Base-by-base conservation (phyloP, 805 yeast species). In the Ogataea henricii region DNA sequence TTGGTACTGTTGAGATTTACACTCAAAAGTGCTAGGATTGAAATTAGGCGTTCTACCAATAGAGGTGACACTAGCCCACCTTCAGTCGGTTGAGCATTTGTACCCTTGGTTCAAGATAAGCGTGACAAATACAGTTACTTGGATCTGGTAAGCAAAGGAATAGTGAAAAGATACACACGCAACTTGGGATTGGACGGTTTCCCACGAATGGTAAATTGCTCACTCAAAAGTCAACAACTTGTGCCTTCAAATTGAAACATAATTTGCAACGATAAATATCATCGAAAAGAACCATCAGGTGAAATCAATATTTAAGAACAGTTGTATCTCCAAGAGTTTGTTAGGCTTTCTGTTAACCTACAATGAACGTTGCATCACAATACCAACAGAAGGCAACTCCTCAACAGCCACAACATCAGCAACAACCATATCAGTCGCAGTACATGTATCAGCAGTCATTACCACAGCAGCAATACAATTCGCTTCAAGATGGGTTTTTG, bases 401-500 rank as follows among this genome's bases (percentile, higher is more conserved):
- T 23, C 65, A 60, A 37, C 58, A 52, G 26, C 52, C 46, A 14
- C 55, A 49, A 18, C 57, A 48, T 30, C 56, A 47, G 36, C 57
- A 50, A 30, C 56, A 47, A 35, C 53, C 46, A 32, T 52, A 48
- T 20, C 56, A 51, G 21, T 46, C 49, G 9, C 56, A 48, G 33
- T 48, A 48, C 36, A 36, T 48, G 43, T 48, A 45, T 37, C 53
- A 55, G 40, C 51, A 45, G 42, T 45, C 39, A 7, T 38, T 42
- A 6, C 55, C 49, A 18, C 56, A 48, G 18, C 52, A 52, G 20
- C 57, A 51, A 39, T 54, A 45, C 42, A 53, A 47, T 43, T 43
- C 57, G 6, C 40, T 56, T 14, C 59, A 55, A 29, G 64, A 57
- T 47, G 59, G 57, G 2, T 58, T 52, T 34, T 23, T 51, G 20